Percentiles rank a stretch among this genome's conserved stretches.
These are phyloP conservation scores for Metschnikowia lochheadii DNA, from an alignment of 805 yeast species.

Conservation along the genomic window DNA sequence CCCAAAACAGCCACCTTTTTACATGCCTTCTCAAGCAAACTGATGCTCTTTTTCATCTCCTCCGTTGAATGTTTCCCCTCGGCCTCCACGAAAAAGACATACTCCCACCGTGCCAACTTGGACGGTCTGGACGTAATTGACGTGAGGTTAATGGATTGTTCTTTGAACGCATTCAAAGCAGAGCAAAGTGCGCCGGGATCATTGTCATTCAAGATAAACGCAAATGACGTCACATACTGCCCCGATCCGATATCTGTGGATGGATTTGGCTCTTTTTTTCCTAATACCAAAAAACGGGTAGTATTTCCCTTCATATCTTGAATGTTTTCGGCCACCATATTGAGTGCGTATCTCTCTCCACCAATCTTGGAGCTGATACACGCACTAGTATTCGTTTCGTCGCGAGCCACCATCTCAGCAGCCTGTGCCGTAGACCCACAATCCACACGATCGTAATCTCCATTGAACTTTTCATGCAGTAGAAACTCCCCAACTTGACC, in stretches of 20 bases:
- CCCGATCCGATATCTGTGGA: background rate
- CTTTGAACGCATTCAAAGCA: slow-evolving; percentile 55
- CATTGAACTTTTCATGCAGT: slow-evolving; percentile 22
- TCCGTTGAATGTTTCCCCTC: slow-evolving; percentile 38
- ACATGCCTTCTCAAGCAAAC: slow-evolving; percentile 42
- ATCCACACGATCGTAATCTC: slow-evolving; percentile 52
- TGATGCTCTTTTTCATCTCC: slow-evolving; percentile 31
- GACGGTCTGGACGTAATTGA: slow-evolving; percentile 79
- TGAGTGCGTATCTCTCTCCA: slow-evolving; percentile 13
- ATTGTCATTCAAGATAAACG: slow-evolving; percentile 60
- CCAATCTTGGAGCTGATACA: slow-evolving; percentile 17
- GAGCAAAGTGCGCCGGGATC: slow-evolving; percentile 73
- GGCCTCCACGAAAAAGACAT: slow-evolving; percentile 76
- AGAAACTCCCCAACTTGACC: slow-evolving; percentile 75
- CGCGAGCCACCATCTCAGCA: slow-evolving; percentile 54
- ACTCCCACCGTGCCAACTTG: slow-evolving; percentile 65
- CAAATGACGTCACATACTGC: slow-evolving; percentile 46
- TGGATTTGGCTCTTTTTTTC: background rate
- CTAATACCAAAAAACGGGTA: slow-evolving; percentile 68
- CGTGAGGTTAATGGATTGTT: slow-evolving; percentile 57
- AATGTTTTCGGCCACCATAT: slow-evolving; percentile 35
- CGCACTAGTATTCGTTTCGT: slow-evolving; percentile 41
- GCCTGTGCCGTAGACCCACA: slow-evolving; percentile 81
- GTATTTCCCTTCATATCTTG: slow-evolving; percentile 77
- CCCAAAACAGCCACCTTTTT: slow-evolving; percentile 58